Conservation (phyloP, 495 filamentous ascomycete species). For the Chaetomidium leptoderma region DNA sequence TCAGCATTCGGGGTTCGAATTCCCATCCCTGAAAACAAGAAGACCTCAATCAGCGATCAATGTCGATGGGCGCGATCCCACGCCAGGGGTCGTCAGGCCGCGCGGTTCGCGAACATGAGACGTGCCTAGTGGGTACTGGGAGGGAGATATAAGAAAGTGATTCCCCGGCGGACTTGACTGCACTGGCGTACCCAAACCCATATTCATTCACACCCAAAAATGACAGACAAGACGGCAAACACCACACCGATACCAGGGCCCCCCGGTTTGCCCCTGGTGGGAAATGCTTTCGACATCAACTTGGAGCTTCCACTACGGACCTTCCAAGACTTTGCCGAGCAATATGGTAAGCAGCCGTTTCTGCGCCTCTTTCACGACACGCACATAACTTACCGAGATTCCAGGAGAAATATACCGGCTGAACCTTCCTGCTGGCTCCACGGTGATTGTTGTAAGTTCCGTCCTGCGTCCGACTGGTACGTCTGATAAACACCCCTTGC, state of each 20-base stretch:
- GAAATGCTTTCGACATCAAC: slow-evolving; percentile 56
- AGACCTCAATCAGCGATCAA: too few relatives aligned
- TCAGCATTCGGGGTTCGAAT: too few relatives aligned
- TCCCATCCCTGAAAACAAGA: too few relatives aligned
- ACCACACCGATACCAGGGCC: slow-evolving; percentile 48
- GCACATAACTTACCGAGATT: not conserved
- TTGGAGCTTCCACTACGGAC: slow-evolving; percentile 49
- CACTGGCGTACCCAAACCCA: too few relatives aligned
- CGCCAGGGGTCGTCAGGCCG: not conserved
- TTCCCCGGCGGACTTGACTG: not conserved
- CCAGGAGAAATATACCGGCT: slow-evolving; percentile 24
- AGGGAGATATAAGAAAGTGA: not conserved
- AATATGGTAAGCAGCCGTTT: slow-evolving; percentile 51
- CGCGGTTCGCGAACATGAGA: too few relatives aligned
- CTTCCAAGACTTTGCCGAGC: slow-evolving; percentile 50
- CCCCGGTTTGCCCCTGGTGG: slow-evolving; percentile 54
- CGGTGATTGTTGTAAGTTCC: slow-evolving; percentile 23
- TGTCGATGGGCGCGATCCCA: not conserved
- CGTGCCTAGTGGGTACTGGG: too few relatives aligned
- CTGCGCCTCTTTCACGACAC: not conserved
- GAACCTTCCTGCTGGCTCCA: slow-evolving; percentile 11
- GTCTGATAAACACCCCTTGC: too few relatives aligned
- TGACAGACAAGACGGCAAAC: not conserved
- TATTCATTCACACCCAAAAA: not conserved
- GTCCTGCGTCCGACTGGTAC: not conserved